phyloP scores from a whole-genome alignment of 1,139 yeast genomes.

The Scheffersomyces cryptocercus region DNA sequence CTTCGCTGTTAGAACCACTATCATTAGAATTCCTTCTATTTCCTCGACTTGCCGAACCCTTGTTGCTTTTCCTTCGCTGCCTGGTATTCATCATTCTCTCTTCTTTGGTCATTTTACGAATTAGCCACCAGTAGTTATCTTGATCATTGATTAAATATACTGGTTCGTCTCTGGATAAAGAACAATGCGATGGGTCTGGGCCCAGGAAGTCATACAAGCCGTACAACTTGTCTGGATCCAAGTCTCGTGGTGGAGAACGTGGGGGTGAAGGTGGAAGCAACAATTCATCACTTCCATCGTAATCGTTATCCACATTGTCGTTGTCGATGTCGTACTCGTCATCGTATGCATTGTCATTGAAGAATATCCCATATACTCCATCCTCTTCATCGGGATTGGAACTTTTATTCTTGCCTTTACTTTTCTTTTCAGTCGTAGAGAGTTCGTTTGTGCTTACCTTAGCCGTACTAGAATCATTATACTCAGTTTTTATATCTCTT shows the following conservation, averaged over 20 bases:
- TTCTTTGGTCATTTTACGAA: conserved; percentile 56
- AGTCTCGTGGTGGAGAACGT: conserved; percentile 76
- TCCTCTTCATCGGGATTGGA: conserved; percentile 16
- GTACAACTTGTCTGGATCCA: conserved; percentile 81
- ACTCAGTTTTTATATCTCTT: too few species aligned
- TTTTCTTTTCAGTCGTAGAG: background rate
- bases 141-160: conserved; percentile 81
- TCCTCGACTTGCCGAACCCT: too few species aligned
- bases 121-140: conserved; percentile 97
- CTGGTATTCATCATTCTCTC: conserved; percentile 26
- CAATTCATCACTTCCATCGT: conserved; percentile 20
- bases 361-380: conserved; percentile 3
- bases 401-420: too few species aligned
- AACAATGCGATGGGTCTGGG: conserved; percentile 92
- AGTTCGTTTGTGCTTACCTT: background rate
- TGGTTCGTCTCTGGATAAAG: conserved; percentile 77
- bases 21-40: background rate
- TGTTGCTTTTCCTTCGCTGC: conserved; percentile 4
- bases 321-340: conserved; percentile 10
- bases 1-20: conserved; percentile 8
- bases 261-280: conserved; percentile 64
- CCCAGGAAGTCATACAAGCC: conserved; percentile 88
- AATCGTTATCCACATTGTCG: conserved; percentile 13
- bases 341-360: conserved; percentile 8
- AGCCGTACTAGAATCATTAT: too few species aligned